These are phyloP conservation scores for Margaritispora aquatica DNA, from an alignment of 495 filamentous ascomycete genomes.

Conservation along the genomic window DNA sequence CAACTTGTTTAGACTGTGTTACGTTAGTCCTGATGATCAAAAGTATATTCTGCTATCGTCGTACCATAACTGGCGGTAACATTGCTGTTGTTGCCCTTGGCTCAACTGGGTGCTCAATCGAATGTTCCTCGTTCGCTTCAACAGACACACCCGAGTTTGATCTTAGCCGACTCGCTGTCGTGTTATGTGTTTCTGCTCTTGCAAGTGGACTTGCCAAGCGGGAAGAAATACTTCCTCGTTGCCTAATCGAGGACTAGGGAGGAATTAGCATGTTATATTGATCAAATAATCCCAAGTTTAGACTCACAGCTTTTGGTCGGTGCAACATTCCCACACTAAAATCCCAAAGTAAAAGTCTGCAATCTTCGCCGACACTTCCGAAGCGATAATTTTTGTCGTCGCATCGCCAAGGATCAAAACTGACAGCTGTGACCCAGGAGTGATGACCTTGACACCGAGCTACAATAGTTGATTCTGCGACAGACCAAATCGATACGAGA, in stretches of 20 bases:
- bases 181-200: slow-evolving; percentile 43
- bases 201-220: slow-evolving; percentile 37
- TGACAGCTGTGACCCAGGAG: slow-evolving; percentile 89
- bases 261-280: background rate
- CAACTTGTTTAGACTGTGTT: slow-evolving; percentile 70
- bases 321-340: slow-evolving; percentile 96
- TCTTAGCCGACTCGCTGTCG: slow-evolving; percentile 51
- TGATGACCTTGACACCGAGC: slow-evolving; percentile 92
- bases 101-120: slow-evolving; percentile 70
- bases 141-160: slow-evolving; percentile 57
- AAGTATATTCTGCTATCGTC: slow-evolving; percentile 16
- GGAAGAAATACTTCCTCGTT: slow-evolving; percentile 57
- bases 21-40: slow-evolving; percentile 5
- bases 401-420: slow-evolving; percentile 94
- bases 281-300: slow-evolving; percentile 5
- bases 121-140: slow-evolving; percentile 35
- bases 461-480: slow-evolving; percentile 75
- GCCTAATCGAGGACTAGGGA: slow-evolving; percentile 45
- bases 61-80: slow-evolving; percentile 87
- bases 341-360: slow-evolving; percentile 87
- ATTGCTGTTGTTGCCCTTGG: slow-evolving; percentile 73
- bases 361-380: slow-evolving; percentile 92
- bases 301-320: slow-evolving; percentile 71
- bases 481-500: slow-evolving; percentile 87
- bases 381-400: slow-evolving; percentile 93